A percentile compares a stretch with the other conserved stretches of the same genome.
Conservation (phyloP, 495 filamentous ascomycete genomes). For the Talaromyces nanjingensis region DNA sequence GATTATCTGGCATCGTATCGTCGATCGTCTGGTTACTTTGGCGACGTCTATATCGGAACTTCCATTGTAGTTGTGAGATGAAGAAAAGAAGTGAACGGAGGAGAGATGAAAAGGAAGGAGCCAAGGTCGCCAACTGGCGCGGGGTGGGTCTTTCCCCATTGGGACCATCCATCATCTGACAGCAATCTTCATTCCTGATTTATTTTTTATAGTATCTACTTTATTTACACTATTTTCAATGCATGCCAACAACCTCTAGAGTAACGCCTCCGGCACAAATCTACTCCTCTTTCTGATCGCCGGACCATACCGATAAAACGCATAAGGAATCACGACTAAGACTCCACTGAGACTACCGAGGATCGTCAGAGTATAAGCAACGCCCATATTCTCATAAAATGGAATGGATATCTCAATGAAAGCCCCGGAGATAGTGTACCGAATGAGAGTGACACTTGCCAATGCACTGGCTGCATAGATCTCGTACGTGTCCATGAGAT, state of each 20-base stretch:
- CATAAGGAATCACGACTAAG: conserved; percentile 47
- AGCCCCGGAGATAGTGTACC: conserved; percentile 44
- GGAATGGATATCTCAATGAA: conserved; percentile 44
- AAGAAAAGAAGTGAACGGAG: neutral
- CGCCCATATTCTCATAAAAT: conserved; percentile 47
- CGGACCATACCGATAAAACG: conserved; percentile 44
- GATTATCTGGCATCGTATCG: conserved; percentile 2
- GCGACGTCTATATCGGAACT: too few species aligned
- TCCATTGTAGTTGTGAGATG: neutral
- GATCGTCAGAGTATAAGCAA: conserved; percentile 51
- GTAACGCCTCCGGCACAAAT: neutral
- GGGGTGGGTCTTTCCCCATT: neutral
- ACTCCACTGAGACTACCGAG: conserved; percentile 42
- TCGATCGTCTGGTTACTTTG: neutral
- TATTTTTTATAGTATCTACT: neutral
- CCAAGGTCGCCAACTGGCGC: neutral
- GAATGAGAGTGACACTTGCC: conserved; percentile 41
- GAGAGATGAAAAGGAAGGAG: neutral
- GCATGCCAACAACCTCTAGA: neutral
- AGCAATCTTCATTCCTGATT: neutral
- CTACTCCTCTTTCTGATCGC: conserved; percentile 36
- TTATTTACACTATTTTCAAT: neutral
- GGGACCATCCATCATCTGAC: neutral
- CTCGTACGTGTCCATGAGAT: conserved; percentile 50
- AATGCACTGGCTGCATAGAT: conserved; percentile 31